phyloP scores from a whole-genome alignment of 805 yeast species.

The Yarrowia sp. region DNA sequence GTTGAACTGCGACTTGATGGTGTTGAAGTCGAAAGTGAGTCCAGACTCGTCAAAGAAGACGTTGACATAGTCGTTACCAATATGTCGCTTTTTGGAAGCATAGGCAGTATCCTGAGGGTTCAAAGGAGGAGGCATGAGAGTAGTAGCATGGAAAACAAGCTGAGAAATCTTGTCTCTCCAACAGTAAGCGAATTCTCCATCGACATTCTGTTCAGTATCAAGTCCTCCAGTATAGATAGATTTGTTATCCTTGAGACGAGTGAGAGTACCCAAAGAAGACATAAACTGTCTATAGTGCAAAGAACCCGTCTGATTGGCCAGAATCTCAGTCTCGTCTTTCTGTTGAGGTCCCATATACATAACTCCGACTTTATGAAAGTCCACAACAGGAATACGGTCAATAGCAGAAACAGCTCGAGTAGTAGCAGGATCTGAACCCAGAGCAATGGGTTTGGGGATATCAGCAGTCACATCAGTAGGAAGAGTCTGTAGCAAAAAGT shows the following conservation, averaged over 20 bases:
- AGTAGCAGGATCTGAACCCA: conserved; percentile 50
- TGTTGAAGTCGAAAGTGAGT: conserved; percentile 62
- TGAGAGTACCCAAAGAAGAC: conserved; percentile 55
- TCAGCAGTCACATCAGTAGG: conserved; percentile 42
- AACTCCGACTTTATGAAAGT: conserved; percentile 75
- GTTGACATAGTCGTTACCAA: conserved; percentile 82
- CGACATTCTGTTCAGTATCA: conserved; percentile 64
- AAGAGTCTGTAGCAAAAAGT: conserved; percentile 51
- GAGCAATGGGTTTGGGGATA: conserved; percentile 47
- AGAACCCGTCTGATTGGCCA: conserved; percentile 66
- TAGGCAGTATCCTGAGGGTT: conserved; percentile 44
- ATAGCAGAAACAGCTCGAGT: conserved; percentile 57
- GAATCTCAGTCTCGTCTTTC: conserved; percentile 57
- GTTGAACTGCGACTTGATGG: conserved; percentile 75
- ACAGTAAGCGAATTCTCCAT: conserved; percentile 71
- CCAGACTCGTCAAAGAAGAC: conserved; percentile 78
- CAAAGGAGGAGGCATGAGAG: conserved; percentile 65
- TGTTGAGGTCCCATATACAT: conserved; percentile 73
- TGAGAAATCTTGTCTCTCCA: conserved; percentile 74
- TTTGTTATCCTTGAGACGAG: conserved; percentile 55
- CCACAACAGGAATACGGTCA: conserved; percentile 75
- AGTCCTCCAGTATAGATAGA: conserved; percentile 73
- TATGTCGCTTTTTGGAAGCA: conserved; percentile 72
- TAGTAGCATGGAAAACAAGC: conserved; percentile 72
- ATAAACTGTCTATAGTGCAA: conserved; percentile 58